Conservation (phyloP, 805 yeast species). For the Clavispora vitiphila region DNA sequence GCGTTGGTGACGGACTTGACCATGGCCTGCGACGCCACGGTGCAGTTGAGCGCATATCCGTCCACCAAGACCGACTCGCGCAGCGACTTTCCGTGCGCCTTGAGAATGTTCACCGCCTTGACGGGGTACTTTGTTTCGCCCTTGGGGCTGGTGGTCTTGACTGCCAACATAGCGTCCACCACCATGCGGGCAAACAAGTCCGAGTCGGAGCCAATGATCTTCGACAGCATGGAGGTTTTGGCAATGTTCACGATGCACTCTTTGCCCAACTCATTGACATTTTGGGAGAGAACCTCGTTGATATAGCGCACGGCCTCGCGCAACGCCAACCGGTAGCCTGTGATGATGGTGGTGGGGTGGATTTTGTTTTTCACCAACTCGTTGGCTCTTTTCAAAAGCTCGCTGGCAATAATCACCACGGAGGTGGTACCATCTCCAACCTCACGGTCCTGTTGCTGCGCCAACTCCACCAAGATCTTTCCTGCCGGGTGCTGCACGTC, state of each 20-base stretch:
- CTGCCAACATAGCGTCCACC: slow-evolving; percentile 93
- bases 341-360: slow-evolving; percentile 96
- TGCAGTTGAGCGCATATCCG: slow-evolving; percentile 96
- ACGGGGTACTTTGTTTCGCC: slow-evolving; percentile 93
- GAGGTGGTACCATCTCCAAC: slow-evolving; percentile 99
- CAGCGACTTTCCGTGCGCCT: slow-evolving; percentile 95
- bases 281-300: slow-evolving; percentile 74
- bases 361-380: slow-evolving; percentile 89
- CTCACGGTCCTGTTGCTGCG: slow-evolving; percentile 98
- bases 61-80: slow-evolving; percentile 79
- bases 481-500: slow-evolving; percentile 99
- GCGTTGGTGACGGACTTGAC: slow-evolving; percentile 64
- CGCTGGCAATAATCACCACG: slow-evolving; percentile 94
- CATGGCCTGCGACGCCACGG: slow-evolving; percentile 98
- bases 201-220: slow-evolving; percentile 90
- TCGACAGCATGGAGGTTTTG: slow-evolving; percentile 94
- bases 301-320: slow-evolving; percentile 87
- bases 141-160: slow-evolving; percentile 79
- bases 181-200: slow-evolving; percentile 87
- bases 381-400: slow-evolving; percentile 85
- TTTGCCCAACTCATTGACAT: slow-evolving; percentile 75
- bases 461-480: slow-evolving; percentile 90
- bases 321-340: slow-evolving; percentile 91
- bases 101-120: slow-evolving; percentile 91
- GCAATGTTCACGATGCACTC: slow-evolving; percentile 88